These are phyloP conservation scores for Epichloe bromicola DNA, from an alignment of 2,329 filamentous ascomycete species.

Conservation along the genomic window DNA sequence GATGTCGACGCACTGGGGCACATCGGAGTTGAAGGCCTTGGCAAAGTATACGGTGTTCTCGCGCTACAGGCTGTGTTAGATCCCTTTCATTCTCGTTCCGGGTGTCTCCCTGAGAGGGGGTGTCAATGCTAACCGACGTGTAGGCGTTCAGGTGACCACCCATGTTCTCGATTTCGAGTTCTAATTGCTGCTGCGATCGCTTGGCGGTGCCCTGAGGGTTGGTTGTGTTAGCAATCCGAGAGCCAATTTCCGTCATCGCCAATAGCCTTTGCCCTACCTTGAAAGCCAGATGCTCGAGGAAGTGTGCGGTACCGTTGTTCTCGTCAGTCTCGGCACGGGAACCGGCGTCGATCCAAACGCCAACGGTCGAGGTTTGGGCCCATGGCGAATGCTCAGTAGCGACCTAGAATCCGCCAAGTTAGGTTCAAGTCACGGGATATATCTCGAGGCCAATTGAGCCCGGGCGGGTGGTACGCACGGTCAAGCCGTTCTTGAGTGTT, in stretches of 20 bases:
- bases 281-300: slow-evolving; percentile 98
- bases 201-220: slow-evolving; percentile 66
- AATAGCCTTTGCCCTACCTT: slow-evolving; percentile 53
- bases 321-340: slow-evolving; percentile 95
- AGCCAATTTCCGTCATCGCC: not conserved
- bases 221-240: not conserved
- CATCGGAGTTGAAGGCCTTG: slow-evolving; percentile 96
- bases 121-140: slow-evolving; percentile 67
- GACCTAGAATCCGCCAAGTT: slow-evolving; percentile 46
- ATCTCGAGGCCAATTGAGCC: slow-evolving; percentile 26
- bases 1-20: slow-evolving; percentile 93
- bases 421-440: slow-evolving; percentile 12
- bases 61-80: slow-evolving; percentile 43
- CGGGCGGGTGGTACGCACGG: slow-evolving; percentile 42
- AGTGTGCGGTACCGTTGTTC: slow-evolving; percentile 98
- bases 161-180: slow-evolving; percentile 99
- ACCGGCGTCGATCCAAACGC: slow-evolving; percentile 98
- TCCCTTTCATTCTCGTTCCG: slow-evolving; percentile 6
- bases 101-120: slow-evolving; percentile 13
- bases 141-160: slow-evolving; percentile 98
- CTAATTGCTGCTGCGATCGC: slow-evolving; percentile 91
- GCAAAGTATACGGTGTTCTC: slow-evolving; percentile 99
- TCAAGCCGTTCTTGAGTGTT: slow-evolving; percentile 94
- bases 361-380: slow-evolving; percentile 95
- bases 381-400: slow-evolving; percentile 96